A percentile compares a stretch with the other conserved stretches of the same genome.
Conservation (phyloP, 345 rosid genomes). For the Raphanus sativus region DNA sequence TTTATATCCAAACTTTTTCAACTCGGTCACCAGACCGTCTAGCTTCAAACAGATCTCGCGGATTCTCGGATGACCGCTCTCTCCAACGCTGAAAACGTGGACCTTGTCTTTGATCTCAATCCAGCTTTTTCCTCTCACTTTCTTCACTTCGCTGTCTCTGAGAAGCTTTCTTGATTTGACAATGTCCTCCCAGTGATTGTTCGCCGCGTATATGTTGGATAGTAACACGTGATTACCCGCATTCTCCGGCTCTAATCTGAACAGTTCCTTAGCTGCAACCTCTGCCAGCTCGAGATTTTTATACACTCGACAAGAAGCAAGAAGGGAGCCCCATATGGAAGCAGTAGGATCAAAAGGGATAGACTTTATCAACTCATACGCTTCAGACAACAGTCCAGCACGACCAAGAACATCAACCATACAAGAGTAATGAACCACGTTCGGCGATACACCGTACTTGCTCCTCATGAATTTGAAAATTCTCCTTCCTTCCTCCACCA, state of each 20-base stretch:
- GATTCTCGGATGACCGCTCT: constrained; percentile 57
- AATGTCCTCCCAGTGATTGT: constrained; percentile 61
- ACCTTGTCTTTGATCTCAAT: constrained; percentile 65
- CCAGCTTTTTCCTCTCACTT: constrained; percentile 82
- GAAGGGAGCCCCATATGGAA: constrained; percentile 84
- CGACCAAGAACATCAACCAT: constrained; percentile 84
- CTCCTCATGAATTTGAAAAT: constrained; percentile 62
- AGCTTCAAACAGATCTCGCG: constrained; percentile 51
- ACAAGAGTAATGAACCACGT: constrained; percentile 74
- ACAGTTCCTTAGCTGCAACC: constrained; percentile 64
- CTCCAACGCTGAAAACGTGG: constrained; percentile 64
- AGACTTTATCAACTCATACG: constrained; percentile 51
- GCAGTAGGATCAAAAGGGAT: constrained; percentile 71
- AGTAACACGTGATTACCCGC: constrained; percentile 76
- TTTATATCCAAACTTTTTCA: constrained; percentile 54
- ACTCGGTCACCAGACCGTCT: constrained; percentile 49
- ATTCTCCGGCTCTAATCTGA: constrained; percentile 68
- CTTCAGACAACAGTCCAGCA: constrained; percentile 62
- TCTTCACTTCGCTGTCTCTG: constrained; percentile 53
- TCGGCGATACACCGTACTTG: constrained; percentile 50
- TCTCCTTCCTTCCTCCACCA: constrained; percentile 58
- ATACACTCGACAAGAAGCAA: constrained; percentile 65
- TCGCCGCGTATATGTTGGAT: constrained; percentile 63
- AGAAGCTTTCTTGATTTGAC: constrained; percentile 59
- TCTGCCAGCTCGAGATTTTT: constrained; percentile 65